Evolutionary conservation across 2,329 filamentous ascomycete genomes (phyloP).

Genomic region (Alternaria triticina): DNA sequence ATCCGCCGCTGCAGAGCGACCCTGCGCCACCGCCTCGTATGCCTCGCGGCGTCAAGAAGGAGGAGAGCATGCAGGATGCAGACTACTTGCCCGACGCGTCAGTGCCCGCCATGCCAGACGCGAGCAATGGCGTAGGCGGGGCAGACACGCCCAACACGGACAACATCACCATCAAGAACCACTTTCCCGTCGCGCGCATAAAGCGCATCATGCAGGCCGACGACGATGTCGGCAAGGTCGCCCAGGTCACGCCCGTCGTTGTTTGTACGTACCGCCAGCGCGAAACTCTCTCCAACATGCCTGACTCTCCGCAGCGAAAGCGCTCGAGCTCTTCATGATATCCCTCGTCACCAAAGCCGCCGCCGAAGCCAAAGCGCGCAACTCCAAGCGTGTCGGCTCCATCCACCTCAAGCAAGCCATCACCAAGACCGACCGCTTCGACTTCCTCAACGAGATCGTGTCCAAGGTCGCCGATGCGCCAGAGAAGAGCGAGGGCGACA

Average conservation of each 20-base stretch:
- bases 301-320: slow-evolving; percentile 69
- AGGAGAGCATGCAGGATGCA: slow-evolving; percentile 42
- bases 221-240: slow-evolving; percentile 97
- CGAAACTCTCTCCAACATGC: not conserved
- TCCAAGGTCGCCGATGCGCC: slow-evolving; percentile 76
- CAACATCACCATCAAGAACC: slow-evolving; percentile 82
- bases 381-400: slow-evolving; percentile 87
- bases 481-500: slow-evolving; percentile 56
- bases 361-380: slow-evolving; percentile 79
- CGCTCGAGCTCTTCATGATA: slow-evolving; percentile 97
- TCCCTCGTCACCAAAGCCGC: slow-evolving; percentile 88
- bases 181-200: slow-evolving; percentile 96
- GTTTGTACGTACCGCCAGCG: slow-evolving; percentile 65
- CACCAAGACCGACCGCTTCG: slow-evolving; percentile 86
- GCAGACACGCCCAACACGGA: slow-evolving; percentile 47
- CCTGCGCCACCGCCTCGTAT: slow-evolving; percentile 27
- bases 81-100: slow-evolving; percentile 47
- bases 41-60: slow-evolving; percentile 35
- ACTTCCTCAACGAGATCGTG: slow-evolving; percentile 92
- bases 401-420: slow-evolving; percentile 92
- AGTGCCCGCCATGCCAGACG: slow-evolving; percentile 27
- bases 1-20: slow-evolving; percentile 18
- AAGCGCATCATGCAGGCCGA: slow-evolving; percentile 99
- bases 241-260: slow-evolving; percentile 94
- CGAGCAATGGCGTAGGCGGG: slow-evolving; percentile 26